phyloP scores from a whole-genome alignment of 805 yeast species.

The Debaryomyces castellii region DNA sequence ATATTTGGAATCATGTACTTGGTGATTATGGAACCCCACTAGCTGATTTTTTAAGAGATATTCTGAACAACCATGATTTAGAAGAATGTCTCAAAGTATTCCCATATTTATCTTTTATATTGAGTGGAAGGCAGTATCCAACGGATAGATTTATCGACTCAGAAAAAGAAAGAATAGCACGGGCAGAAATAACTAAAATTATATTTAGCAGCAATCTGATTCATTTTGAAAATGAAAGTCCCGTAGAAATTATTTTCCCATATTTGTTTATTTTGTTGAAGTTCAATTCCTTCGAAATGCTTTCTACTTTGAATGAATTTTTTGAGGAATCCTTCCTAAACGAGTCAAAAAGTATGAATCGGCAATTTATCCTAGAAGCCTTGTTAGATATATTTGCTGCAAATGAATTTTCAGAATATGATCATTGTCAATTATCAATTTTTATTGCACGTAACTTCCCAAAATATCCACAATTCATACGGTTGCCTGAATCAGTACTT shows the following conservation, averaged over 20 bases:
- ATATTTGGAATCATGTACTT: slow-evolving; percentile 69
- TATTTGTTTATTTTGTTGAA: slow-evolving; percentile 59
- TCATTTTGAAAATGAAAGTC: slow-evolving; percentile 23
- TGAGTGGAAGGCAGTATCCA: slow-evolving; percentile 83
- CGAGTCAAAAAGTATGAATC: slow-evolving; percentile 55
- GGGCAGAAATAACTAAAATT: slow-evolving; percentile 51
- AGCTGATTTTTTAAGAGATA: slow-evolving; percentile 50
- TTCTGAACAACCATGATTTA: slow-evolving; percentile 10
- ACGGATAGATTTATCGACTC: slow-evolving; percentile 51
- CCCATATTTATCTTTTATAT: slow-evolving; percentile 61
- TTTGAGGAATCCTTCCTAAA: slow-evolving; percentile 79
- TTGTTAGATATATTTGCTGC: slow-evolving; percentile 57
- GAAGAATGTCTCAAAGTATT: slow-evolving; percentile 17
- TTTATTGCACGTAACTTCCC: slow-evolving; percentile 81
- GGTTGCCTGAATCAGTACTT: slow-evolving; percentile 61
- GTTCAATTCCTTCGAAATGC: slow-evolving; percentile 55
- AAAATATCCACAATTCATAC: slow-evolving; percentile 79
- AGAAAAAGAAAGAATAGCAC: slow-evolving; percentile 38
- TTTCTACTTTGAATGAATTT: slow-evolving; percentile 73
- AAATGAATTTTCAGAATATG: slow-evolving; percentile 23
- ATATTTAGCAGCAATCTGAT: slow-evolving; percentile 59
- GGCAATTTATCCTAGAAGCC: slow-evolving; percentile 80
- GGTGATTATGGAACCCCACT: slow-evolving; percentile 74
- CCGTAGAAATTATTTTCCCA: slow-evolving; percentile 60
- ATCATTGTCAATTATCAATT: slow-evolving; percentile 48